Base-by-base conservation (phyloP, 140 eudicot species). In the Flaveria floridana region DNA sequence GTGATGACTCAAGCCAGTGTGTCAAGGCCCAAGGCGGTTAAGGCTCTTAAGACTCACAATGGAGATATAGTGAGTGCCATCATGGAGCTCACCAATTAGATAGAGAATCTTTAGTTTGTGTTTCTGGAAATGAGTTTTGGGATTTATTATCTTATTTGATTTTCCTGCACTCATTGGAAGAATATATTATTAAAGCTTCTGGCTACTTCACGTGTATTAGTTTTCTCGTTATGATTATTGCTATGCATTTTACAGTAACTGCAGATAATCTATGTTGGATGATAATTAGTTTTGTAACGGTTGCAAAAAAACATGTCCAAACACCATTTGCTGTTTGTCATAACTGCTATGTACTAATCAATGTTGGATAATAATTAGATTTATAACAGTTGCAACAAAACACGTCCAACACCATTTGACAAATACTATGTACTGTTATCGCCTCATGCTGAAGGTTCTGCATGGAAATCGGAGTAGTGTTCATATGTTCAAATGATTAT, bases 1-100 rank as follows among this genome's bases (percentile, higher is more conserved):
- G 96, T 92, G 30, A 86, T 89, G 95, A 92, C 97, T 0, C 97
- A 92, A 68, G 97, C 96, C 9, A 90, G 96, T 1, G 97, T 92
- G 6, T 72, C 96, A 6, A 89, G 87, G 84, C 28, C 76, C 52
- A 92, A 87, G 83, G 95, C 96, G 14, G 96, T 89, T 7, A 92
- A 87, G 79, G 97, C 97, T 53, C 90, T 92, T 47, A 89, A 89
- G 84, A 63, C 90, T 63, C 82, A 81, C 71, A 72, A 64, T 65
- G 96, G 96, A 37, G 97, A 92, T 81, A 89, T 92, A 19, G 97
- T 92, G 57, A 84, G 92, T 76, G 96, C 97, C 12, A 92, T 92
- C 78, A 92, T 89, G 97, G 96, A 89, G 86, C 86, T 92, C 37
- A 92, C 96, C 26, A 87, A 84, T 51, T 92, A 86, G 85, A 85